phyloP scores from a whole-genome alignment of 2,329 filamentous ascomycete species.

The Aspergillus chevalieri region DNA sequence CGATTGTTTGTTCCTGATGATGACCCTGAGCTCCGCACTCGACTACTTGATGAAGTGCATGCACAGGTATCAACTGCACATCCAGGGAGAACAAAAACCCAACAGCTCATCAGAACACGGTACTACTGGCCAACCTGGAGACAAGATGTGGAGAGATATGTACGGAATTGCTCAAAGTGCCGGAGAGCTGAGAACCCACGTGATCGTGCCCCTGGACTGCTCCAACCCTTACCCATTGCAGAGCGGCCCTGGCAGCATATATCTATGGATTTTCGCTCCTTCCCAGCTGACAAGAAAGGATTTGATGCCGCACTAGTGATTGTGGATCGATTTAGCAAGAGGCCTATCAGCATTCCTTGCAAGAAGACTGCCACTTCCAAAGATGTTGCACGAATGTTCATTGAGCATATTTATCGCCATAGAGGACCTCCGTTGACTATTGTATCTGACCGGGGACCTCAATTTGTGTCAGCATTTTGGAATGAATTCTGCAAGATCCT shows the following conservation, averaged over 20 bases:
- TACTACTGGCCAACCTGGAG: neutral
- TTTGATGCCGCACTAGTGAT: neutral
- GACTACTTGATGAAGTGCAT: too few relatives aligned
- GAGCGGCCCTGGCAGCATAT: neutral
- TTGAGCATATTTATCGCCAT: neutral
- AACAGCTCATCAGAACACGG: too few relatives aligned
- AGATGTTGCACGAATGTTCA: neutral
- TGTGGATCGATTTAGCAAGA: neutral
- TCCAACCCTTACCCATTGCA: neutral
- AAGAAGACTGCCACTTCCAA: neutral
- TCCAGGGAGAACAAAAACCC: too few relatives aligned
- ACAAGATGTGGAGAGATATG: neutral
- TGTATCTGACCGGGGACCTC: neutral
- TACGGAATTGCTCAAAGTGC: neutral
- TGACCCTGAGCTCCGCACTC: too few relatives aligned
- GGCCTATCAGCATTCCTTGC: neutral
- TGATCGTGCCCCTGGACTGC: neutral
- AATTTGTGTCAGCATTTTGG: neutral
- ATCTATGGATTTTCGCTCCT: neutral
- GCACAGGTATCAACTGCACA: too few relatives aligned
- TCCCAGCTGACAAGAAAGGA: neutral
- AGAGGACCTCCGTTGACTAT: neutral
- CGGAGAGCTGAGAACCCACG: neutral
- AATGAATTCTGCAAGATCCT: neutral
- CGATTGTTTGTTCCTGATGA: too few relatives aligned